Conservation (phyloP, 441 rosid genomes). For the Adansonia gregorii region DNA sequence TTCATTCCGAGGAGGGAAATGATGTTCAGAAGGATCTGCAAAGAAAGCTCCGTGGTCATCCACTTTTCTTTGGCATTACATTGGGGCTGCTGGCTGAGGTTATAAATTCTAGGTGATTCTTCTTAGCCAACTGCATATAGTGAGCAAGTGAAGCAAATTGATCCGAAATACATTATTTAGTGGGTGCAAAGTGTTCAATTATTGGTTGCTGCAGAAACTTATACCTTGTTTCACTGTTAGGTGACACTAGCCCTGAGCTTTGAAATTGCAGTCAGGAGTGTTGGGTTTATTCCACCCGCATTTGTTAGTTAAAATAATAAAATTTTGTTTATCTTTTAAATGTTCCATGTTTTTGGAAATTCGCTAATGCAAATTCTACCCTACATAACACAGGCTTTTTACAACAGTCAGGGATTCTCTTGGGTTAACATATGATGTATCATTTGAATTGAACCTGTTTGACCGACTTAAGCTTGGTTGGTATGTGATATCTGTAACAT, state of each 20-base stretch:
- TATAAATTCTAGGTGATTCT: conserved; percentile 90
- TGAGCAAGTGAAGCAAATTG: conserved; percentile 18
- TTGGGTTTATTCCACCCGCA: conserved; percentile 8
- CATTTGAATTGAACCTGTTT: conserved; percentile 94
- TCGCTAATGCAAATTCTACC: conserved; percentile 8
- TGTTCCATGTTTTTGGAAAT: conserved; percentile 13
- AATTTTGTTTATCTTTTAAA: neutral
- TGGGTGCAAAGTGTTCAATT: conserved; percentile 9
- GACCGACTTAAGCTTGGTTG: conserved; percentile 97
- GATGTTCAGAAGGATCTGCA: conserved; percentile 46
- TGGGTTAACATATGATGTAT: conserved; percentile 98
- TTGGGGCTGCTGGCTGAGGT: conserved; percentile 98
- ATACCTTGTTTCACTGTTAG: neutral
- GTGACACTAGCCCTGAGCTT: neutral
- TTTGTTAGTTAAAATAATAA: conserved; percentile 14
- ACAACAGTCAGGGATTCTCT: conserved; percentile 97
- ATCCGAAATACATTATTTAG: conserved; percentile 14
- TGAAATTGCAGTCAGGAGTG: conserved; percentile 10
- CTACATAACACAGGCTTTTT: conserved; percentile 72
- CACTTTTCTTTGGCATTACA: conserved; percentile 90
- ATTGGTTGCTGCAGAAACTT: conserved; percentile 20
- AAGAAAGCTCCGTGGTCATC: conserved; percentile 76
- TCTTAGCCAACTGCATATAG: conserved; percentile 24
- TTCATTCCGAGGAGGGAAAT: conserved; percentile 43
- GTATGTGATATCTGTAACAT: conserved; percentile 98